Evolutionary conservation across 2,329 filamentous ascomycete genomes (phyloP).

Genomic region (Aspergillus sp.): DNA sequence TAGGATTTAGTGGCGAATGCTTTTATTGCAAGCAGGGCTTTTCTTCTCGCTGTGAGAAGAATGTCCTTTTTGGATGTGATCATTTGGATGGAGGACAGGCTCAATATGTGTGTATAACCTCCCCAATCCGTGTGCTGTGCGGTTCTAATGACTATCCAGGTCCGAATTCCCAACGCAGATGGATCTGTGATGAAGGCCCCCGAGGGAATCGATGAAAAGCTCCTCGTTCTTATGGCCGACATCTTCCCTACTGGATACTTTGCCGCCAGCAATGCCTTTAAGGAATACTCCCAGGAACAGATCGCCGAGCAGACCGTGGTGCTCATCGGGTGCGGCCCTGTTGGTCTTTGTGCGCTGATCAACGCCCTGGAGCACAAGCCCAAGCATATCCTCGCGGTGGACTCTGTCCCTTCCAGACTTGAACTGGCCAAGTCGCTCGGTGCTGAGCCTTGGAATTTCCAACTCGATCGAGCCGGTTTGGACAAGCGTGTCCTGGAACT

Average conservation of each 20-base stretch:
- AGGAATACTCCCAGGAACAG: conserved; percentile 53
- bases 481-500: conserved; percentile 66
- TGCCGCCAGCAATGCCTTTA: conserved; percentile 73
- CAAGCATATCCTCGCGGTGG: conserved; percentile 71
- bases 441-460: conserved; percentile 78
- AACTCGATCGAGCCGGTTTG: conserved; percentile 60
- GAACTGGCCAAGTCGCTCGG: conserved; percentile 68
- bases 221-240: conserved; percentile 82
- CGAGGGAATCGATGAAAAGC: conserved; percentile 64
- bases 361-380: conserved; percentile 72
- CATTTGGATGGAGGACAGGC: conserved; percentile 74
- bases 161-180: conserved; percentile 76
- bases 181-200: conserved; percentile 74
- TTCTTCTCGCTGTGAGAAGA: conserved; percentile 71
- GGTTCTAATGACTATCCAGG: conserved; percentile 20
- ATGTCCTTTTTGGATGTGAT: conserved; percentile 64
- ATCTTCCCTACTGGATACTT: conserved; percentile 86
- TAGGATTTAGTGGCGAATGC: conserved; percentile 55
- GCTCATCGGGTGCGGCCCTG: conserved; percentile 77
- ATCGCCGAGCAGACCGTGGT: conserved; percentile 67
- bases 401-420: conserved; percentile 70
- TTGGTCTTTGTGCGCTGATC: conserved; percentile 78
- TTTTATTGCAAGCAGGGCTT: conserved; percentile 78
- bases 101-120: conserved; percentile 55
- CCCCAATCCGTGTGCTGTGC: background rate